Conservation (phyloP, 768 basidiomycete species). For the Trametes gibbosa region DNA sequence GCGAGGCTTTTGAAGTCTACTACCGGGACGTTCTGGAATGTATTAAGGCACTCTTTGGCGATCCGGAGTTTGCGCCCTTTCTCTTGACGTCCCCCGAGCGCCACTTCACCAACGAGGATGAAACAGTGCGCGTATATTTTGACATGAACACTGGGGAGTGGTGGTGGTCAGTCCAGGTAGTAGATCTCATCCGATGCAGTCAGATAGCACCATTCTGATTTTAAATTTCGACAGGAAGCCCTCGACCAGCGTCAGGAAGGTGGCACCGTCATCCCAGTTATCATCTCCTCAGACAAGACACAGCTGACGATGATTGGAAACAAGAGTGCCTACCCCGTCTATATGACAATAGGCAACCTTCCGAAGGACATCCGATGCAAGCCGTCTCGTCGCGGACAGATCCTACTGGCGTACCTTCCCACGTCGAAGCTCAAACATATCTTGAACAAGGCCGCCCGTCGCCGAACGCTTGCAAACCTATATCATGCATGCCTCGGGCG, state of each 20-base stretch:
- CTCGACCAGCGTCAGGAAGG: slow-evolving; percentile 12
- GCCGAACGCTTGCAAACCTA: slow-evolving; percentile 32
- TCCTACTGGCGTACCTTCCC: slow-evolving; percentile 28
- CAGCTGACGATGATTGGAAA: slow-evolving; percentile 27
- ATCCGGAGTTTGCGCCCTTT: slow-evolving; percentile 31
- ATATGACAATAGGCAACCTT: slow-evolving; percentile 31
- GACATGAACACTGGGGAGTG: slow-evolving; percentile 49
- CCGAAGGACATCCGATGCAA: slow-evolving; percentile 22
- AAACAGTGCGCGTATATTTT: slow-evolving; percentile 29
- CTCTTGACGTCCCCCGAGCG: slow-evolving; percentile 35
- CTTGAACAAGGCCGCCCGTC: slow-evolving; percentile 14
- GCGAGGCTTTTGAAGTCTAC: slow-evolving; percentile 32
- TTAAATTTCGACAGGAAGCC: neutral
- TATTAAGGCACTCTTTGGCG: slow-evolving; percentile 32
- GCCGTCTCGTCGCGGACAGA: slow-evolving; percentile 11
- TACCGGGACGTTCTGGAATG: slow-evolving; percentile 34
- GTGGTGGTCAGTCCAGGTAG: slow-evolving; percentile 50
- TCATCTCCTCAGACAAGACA: slow-evolving; percentile 27
- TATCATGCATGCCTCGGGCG: slow-evolving; percentile 36
- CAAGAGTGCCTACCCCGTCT: slow-evolving; percentile 29
- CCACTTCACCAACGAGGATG: slow-evolving; percentile 33
- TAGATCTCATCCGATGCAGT: too few species aligned
- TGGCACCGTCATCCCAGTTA: slow-evolving; percentile 27
- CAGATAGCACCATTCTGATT: neutral
- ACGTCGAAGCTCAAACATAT: slow-evolving; percentile 13